Conservation (phyloP, 2,329 filamentous ascomycete genomes). For the Pleoardoris graminearum region DNA sequence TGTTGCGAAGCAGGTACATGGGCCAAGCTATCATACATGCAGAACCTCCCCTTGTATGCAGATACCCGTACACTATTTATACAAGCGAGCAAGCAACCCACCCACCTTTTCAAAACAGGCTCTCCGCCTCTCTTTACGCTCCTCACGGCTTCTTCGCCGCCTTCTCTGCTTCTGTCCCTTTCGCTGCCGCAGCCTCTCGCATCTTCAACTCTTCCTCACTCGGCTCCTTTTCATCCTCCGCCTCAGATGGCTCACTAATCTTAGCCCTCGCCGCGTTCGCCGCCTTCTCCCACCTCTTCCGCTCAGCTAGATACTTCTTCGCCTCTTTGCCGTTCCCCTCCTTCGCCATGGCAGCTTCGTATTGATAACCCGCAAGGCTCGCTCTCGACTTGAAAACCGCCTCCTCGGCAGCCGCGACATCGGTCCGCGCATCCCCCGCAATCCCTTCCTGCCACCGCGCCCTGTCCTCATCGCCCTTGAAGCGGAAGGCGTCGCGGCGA, state of each 20-base stretch:
- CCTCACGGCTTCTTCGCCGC: slow-evolving; percentile 1
- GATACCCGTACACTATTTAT: slow-evolving; percentile 5
- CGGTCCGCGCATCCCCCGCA: slow-evolving; percentile 10
- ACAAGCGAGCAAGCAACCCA: neutral
- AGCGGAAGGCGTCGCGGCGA: slow-evolving; percentile 11
- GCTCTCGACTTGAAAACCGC: slow-evolving; percentile 5
- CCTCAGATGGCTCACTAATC: neutral
- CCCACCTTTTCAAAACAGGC: neutral
- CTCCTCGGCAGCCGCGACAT: slow-evolving; percentile 3
- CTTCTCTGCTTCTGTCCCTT: neutral
- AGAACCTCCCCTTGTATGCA: neutral
- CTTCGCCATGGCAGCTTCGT: neutral
- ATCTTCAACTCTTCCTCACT: neutral
- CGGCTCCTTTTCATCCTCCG: neutral
- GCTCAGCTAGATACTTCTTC: neutral
- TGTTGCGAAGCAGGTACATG: neutral
- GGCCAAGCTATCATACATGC: slow-evolving; percentile 1
- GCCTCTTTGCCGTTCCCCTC: neutral
- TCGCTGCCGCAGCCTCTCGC: neutral
- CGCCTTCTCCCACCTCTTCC: neutral
- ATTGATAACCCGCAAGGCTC: neutral
- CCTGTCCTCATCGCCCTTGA: slow-evolving; percentile 3
- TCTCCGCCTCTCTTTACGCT: too few species aligned
- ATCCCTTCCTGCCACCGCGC: slow-evolving; percentile 2
- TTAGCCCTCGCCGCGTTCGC: neutral